phyloP scores from a whole-genome alignment of 2,329 filamentous ascomycete genomes.

The Sodiomyces alkalinus region DNA sequence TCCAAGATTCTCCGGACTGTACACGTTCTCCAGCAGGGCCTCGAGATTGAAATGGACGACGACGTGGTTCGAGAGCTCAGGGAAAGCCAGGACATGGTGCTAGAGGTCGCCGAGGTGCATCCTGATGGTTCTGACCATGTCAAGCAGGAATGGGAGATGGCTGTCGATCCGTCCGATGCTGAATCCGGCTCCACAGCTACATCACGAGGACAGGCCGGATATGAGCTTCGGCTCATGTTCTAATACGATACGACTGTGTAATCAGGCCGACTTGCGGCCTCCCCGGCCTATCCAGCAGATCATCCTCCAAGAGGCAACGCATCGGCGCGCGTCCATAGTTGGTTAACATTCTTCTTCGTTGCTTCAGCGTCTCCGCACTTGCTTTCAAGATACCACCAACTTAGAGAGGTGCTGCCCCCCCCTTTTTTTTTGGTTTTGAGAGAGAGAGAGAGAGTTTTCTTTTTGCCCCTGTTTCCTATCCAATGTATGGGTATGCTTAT shows the following conservation, averaged over 20 bases:
- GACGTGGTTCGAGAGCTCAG: slow-evolving; percentile 70
- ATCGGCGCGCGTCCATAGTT: no score
- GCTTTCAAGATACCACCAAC: no score
- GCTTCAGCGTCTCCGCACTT: no score
- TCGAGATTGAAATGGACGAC: slow-evolving; percentile 80
- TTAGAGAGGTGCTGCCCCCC: no score
- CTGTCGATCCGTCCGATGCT: slow-evolving; percentile 30
- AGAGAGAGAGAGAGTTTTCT: no score
- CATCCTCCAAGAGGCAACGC: no score
- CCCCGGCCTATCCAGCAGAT: no score
- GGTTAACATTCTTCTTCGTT: no score
- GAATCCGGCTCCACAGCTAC: slow-evolving; percentile 17
- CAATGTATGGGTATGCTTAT: no score
- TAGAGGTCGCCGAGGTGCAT: slow-evolving; percentile 43
- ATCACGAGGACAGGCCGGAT: slow-evolving; percentile 14
- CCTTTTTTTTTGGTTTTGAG: no score
- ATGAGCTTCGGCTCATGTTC: slow-evolving; percentile 31
- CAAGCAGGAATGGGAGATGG: slow-evolving; percentile 49
- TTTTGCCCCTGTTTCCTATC: no score
- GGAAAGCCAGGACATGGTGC: slow-evolving; percentile 84
- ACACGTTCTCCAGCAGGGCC: slow-evolving; percentile 55
- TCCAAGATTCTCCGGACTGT: slow-evolving; percentile 55
- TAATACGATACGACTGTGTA: slow-evolving; percentile 16
- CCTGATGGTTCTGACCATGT: slow-evolving; percentile 16
- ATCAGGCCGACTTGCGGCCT: no score